phyloP scores from a whole-genome alignment of 163 green algal species.

The Dunaliella salina region DNA sequence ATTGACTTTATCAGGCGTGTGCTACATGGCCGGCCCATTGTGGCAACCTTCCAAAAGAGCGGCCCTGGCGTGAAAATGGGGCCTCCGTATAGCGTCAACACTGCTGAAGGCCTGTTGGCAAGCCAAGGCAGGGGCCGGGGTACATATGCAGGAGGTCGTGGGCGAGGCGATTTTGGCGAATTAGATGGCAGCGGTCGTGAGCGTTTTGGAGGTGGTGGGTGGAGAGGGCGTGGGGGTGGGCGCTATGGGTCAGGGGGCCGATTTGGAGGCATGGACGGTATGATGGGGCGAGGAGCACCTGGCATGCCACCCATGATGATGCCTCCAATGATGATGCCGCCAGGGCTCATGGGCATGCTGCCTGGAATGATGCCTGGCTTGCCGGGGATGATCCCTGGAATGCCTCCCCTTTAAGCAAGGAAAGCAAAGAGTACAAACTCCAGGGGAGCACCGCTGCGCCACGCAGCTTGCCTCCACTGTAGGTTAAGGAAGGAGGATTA shows the following conservation, averaged over 20 bases:
- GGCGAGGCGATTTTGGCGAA: not conserved
- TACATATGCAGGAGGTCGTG: not conserved
- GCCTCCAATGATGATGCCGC: conserved; percentile 6
- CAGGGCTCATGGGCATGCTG: conserved; percentile 3
- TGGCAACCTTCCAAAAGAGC: conserved; percentile 4
- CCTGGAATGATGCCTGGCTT: conserved; percentile 24
- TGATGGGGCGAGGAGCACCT: not conserved
- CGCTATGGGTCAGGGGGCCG: conserved; percentile 13
- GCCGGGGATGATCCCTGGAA: conserved; percentile 14
- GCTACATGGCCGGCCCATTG: not conserved
- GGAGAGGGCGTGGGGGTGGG: not conserved
- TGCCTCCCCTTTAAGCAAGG: not conserved
- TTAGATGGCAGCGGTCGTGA: not conserved
- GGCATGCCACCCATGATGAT: conserved; percentile 27
- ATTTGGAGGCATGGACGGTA: conserved; percentile 5
- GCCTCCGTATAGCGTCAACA: conserved; percentile 17
- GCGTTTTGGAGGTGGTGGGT: not conserved
- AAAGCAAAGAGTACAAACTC: no score
- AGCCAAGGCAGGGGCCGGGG: conserved; percentile 4
- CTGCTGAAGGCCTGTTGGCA: conserved; percentile 11
- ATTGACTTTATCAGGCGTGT: not conserved
- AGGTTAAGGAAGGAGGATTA: no score
- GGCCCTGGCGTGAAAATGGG: not conserved
- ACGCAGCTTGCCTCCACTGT: no score
- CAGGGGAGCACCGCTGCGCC: no score